Base-by-base conservation (phyloP, 306 rosid species). In the Lathyrus oleraceus region DNA sequence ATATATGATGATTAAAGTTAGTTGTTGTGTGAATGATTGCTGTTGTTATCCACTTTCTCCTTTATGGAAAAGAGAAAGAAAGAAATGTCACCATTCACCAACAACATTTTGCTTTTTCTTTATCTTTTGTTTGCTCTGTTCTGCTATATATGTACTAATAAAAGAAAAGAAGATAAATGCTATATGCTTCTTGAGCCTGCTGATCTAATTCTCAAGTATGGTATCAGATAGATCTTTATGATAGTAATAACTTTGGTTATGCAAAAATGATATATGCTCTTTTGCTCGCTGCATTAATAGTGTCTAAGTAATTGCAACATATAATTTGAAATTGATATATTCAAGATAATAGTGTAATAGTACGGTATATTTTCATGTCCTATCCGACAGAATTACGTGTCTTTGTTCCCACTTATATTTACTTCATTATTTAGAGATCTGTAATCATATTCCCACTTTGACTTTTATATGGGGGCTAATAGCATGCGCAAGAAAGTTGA, bases 1-100 rank as follows among this genome's bases (percentile, higher is more conserved):
- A 77, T 75, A 61, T 66, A 47, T 36, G 78, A 85, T 87, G 83
- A 87, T 89, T 87, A 87, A 78, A 85, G 88, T 47, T 72, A 62
- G 90, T 85, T 71, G 89, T 44, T 80, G 91, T 58, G 75, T 63
- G 90, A 85, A 85, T 90, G 83, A 90, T 87, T 85, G 91, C 61
- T 79, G 74, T 54, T 70, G 10, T 73, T 53, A 15, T 53, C 32
- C 60, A 53, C 32, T 77, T 85, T 79, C 86, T 78, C 81, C 63
- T 71, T 61, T 23, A 51, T 39, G 38, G 42, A 67, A 68, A 57
- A 67, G 27, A 57, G 56, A 48, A 61, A 61, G 56, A 48, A 61
- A 79, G 51, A 56, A 7, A 27, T 30, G 73, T 87, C 80, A 78
- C 82, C 73, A 79, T 70, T 87, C 80, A 78, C 82, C 73, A 79